Percentiles rank a stretch among this genome's conserved stretches.
Evolutionary conservation across 2,329 filamentous ascomycete genomes (phyloP).

Genomic region (Xylariales sp.): DNA sequence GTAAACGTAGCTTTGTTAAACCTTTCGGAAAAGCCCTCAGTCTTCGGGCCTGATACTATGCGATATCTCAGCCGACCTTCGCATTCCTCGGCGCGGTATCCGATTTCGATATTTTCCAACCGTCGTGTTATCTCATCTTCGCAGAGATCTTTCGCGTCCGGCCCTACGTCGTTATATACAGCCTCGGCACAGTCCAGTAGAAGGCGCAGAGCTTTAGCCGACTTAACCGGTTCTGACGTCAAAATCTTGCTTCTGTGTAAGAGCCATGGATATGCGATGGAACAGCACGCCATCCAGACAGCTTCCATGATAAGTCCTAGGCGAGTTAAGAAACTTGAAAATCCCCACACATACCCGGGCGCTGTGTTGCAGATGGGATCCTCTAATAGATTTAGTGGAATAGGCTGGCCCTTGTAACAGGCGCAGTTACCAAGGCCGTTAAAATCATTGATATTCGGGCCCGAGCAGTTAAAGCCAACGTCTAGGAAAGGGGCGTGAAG

Average conservation of each 20-base stretch:
- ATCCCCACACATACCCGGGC: constrained; percentile 25
- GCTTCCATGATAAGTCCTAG: constrained; percentile 22
- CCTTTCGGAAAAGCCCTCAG: background rate
- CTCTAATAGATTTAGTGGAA: constrained; percentile 5
- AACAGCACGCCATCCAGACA: constrained; percentile 20
- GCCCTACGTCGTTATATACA: background rate
- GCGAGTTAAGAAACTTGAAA: constrained; percentile 21
- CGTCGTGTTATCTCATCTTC: background rate
- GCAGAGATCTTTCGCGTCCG: background rate
- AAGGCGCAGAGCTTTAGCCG: constrained; percentile 8
- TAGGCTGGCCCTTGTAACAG: background rate
- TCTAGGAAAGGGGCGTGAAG: background rate
- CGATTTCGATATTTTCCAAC: background rate
- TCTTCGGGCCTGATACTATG: background rate
- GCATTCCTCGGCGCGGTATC: background rate
- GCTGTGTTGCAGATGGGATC: constrained; percentile 23
- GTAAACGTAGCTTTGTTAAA: background rate
- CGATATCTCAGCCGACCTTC: background rate
- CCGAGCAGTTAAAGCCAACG: background rate
- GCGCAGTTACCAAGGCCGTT: background rate
- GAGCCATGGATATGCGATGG: constrained; percentile 17
- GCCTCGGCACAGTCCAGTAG: background rate
- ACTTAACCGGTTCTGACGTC: constrained; percentile 13
- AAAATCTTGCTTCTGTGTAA: constrained; percentile 15
- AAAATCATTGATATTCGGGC: background rate